A percentile compares a stretch with the other conserved stretches of the same genome.
phyloP scores from a whole-genome alignment of 352 stramenopile genomes.

The Phytophthora uliginosa region DNA sequence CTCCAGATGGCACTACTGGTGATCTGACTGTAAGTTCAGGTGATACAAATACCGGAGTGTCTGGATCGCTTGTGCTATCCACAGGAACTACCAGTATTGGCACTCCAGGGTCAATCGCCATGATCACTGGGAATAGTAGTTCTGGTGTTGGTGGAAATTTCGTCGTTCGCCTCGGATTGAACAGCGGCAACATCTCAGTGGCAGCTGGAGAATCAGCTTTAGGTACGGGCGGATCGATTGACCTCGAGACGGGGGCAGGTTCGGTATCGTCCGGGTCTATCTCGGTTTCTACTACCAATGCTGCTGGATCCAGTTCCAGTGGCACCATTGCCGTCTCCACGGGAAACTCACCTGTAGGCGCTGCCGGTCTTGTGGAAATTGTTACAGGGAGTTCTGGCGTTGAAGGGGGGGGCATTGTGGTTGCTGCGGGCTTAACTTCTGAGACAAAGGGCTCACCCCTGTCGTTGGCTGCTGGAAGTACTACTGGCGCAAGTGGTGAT shows the following conservation, averaged over 20 bases:
- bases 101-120: conserved; percentile 36
- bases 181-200: conserved; percentile 40
- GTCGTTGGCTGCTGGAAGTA: conserved; percentile 24
- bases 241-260: conserved; percentile 24
- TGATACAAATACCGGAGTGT: conserved; percentile 30
- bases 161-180: conserved; percentile 33
- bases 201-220: conserved; percentile 24
- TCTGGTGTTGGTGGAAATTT: conserved; percentile 40
- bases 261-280: conserved; percentile 35
- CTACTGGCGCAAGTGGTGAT: conserved; percentile 27
- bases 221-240: conserved; percentile 29
- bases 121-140: conserved; percentile 40
- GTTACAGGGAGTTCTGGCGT: conserved; percentile 33
- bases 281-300: conserved; percentile 27
- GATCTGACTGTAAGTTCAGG: conserved; percentile 39
- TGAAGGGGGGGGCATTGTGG: conserved; percentile 29
- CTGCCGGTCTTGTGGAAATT: conserved; percentile 31
- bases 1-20: conserved; percentile 38
- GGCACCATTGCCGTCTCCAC: conserved; percentile 27
- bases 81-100: conserved; percentile 31
- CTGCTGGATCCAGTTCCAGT: conserved; percentile 21
- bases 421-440: conserved; percentile 33
- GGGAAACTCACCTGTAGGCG: conserved; percentile 29
- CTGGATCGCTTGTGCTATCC: conserved; percentile 39
- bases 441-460: conserved; percentile 24